These are phyloP conservation scores for Sutorius eximius DNA, from an alignment of 1,284 basidiomycete genomes.

Conservation along the genomic window DNA sequence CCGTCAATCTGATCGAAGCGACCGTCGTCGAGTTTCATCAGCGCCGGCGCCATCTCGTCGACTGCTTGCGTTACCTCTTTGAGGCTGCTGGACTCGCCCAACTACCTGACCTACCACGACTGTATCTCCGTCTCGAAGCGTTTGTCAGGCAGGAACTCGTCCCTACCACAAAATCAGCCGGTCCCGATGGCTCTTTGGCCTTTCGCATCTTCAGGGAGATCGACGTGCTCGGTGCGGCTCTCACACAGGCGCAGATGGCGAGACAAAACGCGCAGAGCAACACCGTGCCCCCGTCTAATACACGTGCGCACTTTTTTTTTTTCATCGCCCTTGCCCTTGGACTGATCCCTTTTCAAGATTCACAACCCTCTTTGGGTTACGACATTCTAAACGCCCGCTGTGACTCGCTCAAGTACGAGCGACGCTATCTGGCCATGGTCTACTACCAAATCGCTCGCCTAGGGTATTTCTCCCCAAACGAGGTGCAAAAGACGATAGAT, in stretches of 20 bases:
- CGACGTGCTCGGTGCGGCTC: conserved; percentile 52
- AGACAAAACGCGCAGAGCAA: conserved; percentile 63
- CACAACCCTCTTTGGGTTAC: conserved; percentile 52
- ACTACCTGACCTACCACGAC: conserved; percentile 39
- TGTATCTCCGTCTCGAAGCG: conserved; percentile 49
- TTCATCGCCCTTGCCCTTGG: no score
- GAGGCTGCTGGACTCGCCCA: conserved; percentile 45
- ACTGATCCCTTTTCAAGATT: conserved; percentile 34
- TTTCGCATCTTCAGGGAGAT: conserved; percentile 63
- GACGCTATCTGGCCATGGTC: conserved; percentile 60
- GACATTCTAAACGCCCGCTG: conserved; percentile 65
- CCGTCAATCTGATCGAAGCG: conserved; percentile 58
- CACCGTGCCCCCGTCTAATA: conserved; percentile 52
- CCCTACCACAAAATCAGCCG: conserved; percentile 32
- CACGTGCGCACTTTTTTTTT: conserved; percentile 43
- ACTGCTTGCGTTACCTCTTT: conserved; percentile 59
- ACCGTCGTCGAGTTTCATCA: conserved; percentile 67
- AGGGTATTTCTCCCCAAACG: conserved; percentile 56
- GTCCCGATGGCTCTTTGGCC: conserved; percentile 45
- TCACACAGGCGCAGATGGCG: conserved; percentile 54
- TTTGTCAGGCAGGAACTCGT: conserved; percentile 59
- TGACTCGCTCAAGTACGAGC: conserved; percentile 72
- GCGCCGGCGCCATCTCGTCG: conserved; percentile 63
- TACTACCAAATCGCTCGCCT: conserved; percentile 65
- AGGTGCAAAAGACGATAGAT: conserved; percentile 61